Conservation (phyloP, 75 land plant species). For the Isoetes taiwanensis region DNA sequence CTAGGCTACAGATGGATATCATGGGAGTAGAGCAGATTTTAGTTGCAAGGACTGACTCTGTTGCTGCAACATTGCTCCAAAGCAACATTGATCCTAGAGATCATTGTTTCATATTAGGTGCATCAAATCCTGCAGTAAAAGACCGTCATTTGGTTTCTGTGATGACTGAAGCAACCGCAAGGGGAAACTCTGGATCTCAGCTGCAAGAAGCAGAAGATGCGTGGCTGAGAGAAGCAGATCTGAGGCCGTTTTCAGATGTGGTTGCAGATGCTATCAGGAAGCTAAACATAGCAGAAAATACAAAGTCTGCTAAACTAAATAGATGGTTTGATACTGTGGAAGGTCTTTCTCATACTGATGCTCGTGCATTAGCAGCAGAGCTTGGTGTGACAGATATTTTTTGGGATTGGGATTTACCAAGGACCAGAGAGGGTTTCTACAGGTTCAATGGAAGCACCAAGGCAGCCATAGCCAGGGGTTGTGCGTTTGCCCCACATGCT, state of each 20-base stretch:
- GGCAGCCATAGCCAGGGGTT: slow-evolving; percentile 48
- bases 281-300: slow-evolving; percentile 32
- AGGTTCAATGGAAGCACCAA: slow-evolving; percentile 45
- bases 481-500: slow-evolving; percentile 56
- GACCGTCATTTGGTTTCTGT: slow-evolving; percentile 36
- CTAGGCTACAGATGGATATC: slow-evolving; percentile 70
- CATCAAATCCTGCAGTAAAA: slow-evolving; percentile 46
- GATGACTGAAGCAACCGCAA: slow-evolving; percentile 37
- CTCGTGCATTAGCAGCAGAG: slow-evolving; percentile 47
- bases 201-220: slow-evolving; percentile 69
- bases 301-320: slow-evolving; percentile 33
- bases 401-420: slow-evolving; percentile 79
- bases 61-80: slow-evolving; percentile 62
- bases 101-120: slow-evolving; percentile 78
- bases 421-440: slow-evolving; percentile 66
- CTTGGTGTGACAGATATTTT: slow-evolving; percentile 49
- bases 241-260: slow-evolving; percentile 59
- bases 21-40: slow-evolving; percentile 83
- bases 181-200: slow-evolving; percentile 46
- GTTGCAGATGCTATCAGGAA: slow-evolving; percentile 42
- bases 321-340: slow-evolving; percentile 35
- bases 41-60: slow-evolving; percentile 83
- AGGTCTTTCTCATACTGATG: slow-evolving; percentile 41
- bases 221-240: slow-evolving; percentile 43
- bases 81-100: slow-evolving; percentile 67